These are phyloP conservation scores for Rhypophila decipiens DNA, from an alignment of 495 filamentous ascomycete species.

Conservation along the genomic window DNA sequence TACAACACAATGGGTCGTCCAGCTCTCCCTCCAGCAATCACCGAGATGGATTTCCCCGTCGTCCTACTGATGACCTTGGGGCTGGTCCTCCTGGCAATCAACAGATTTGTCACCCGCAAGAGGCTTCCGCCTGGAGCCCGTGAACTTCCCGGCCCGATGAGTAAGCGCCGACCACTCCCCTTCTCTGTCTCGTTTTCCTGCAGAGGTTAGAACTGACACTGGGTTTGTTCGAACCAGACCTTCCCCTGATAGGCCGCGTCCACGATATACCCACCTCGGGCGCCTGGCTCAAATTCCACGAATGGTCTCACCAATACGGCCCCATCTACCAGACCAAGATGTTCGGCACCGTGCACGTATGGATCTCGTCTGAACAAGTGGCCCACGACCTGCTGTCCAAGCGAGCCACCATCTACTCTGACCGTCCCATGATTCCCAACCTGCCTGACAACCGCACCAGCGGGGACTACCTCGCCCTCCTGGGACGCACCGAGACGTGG, in stretches of 20 bases:
- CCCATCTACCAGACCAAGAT: conserved; percentile 56
- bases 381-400: conserved; percentile 56
- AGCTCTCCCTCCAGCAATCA: background rate
- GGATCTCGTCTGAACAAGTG: conserved; percentile 52
- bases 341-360: conserved; percentile 50
- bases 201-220: background rate
- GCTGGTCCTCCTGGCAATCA: conserved; percentile 1
- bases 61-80: conserved; percentile 1
- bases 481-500: conserved; percentile 52
- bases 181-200: too few relatives aligned
- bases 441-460: conserved; percentile 50
- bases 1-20: too few relatives aligned
- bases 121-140: conserved; percentile 18
- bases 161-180: too few relatives aligned
- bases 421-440: conserved; percentile 50
- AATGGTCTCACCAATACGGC: conserved; percentile 58
- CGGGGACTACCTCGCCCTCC: conserved; percentile 50
- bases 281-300: conserved; percentile 52
- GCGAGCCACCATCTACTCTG: conserved; percentile 53
- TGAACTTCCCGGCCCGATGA: conserved; percentile 25
- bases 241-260: conserved; percentile 52
- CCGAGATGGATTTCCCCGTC: background rate
- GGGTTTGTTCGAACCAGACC: conserved; percentile 14
- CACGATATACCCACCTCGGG: conserved; percentile 48
- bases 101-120: conserved; percentile 11